Conservation (phyloP, 805 yeast species). For the Cyberlindnera veronae region DNA sequence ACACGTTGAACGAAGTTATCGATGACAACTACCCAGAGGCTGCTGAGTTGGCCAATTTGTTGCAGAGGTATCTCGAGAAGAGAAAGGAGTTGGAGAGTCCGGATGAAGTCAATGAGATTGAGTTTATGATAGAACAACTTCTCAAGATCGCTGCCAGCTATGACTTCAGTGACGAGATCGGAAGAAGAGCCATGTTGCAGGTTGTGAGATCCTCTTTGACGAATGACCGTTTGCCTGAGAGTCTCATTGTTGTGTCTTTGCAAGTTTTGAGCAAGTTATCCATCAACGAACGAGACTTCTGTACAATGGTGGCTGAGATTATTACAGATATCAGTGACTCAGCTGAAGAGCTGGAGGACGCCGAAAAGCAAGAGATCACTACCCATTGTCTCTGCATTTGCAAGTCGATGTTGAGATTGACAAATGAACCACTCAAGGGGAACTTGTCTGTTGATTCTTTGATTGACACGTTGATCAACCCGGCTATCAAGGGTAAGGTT, state of each 20-base stretch:
- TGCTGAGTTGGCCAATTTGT: conserved; percentile 57
- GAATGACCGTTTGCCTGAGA: conserved; percentile 52
- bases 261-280: conserved; percentile 68
- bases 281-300: conserved; percentile 78
- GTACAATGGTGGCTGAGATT: conserved; percentile 79
- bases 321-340: conserved; percentile 81
- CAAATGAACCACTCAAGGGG: conserved; percentile 59
- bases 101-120: conserved; percentile 54
- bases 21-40: conserved; percentile 80
- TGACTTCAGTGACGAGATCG: conserved; percentile 88
- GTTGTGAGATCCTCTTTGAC: conserved; percentile 57
- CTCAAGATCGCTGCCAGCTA: conserved; percentile 61
- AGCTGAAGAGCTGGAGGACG: conserved; percentile 24
- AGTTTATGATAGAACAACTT: conserved; percentile 73
- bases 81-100: conserved; percentile 31
- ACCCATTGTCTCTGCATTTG: conserved; percentile 66
- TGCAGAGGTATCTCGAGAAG: conserved; percentile 53
- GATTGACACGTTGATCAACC: conserved; percentile 72
- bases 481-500: conserved; percentile 65
- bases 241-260: conserved; percentile 51
- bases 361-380: conserved; percentile 38
- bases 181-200: conserved; percentile 71
- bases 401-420: conserved; percentile 63
- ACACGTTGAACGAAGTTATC: conserved; percentile 48
- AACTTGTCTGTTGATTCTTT: conserved; percentile 66